Evolutionary conservation across 441 rosid genomes (phyloP).

Genomic region (Bocquillonia castaneifolia): DNA sequence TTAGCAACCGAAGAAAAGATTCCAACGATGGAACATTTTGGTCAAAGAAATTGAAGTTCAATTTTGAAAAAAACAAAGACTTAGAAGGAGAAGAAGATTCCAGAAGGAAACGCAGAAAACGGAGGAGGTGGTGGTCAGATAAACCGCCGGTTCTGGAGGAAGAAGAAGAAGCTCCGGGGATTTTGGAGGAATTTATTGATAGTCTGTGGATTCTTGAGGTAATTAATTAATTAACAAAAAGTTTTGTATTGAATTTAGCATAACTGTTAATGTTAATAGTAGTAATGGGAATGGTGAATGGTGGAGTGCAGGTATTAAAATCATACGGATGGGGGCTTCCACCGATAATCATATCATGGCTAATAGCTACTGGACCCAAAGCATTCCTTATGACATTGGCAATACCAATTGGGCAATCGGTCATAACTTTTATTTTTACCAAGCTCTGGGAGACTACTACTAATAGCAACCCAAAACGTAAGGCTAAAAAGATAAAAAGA

Average conservation of each 20-base stretch:
- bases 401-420: slow-evolving; percentile 46
- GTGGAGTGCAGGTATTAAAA: slow-evolving; percentile 52
- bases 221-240: background rate
- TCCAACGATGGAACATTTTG: slow-evolving; percentile 30
- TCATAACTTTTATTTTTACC: slow-evolving; percentile 36
- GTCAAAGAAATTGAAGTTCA: slow-evolving; percentile 23
- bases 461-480: slow-evolving; percentile 25
- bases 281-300: too few relatives aligned
- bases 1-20: slow-evolving; percentile 20
- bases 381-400: slow-evolving; percentile 54
- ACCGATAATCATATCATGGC: slow-evolving; percentile 40
- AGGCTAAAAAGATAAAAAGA: slow-evolving; percentile 25
- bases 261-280: too few relatives aligned
- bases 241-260: too few relatives aligned
- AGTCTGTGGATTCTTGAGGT: slow-evolving; percentile 72
- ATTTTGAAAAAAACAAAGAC: slow-evolving; percentile 3
- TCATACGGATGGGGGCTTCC: slow-evolving; percentile 75
- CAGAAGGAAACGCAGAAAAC: slow-evolving; percentile 17
- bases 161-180: slow-evolving; percentile 28
- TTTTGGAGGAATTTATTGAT: slow-evolving; percentile 51
- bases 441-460: slow-evolving; percentile 36
- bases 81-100: slow-evolving; percentile 9
- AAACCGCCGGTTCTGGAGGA: slow-evolving; percentile 9
- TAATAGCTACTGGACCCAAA: slow-evolving; percentile 63
- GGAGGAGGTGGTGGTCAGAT: slow-evolving; percentile 27